Base-by-base conservation (phyloP, 345 rosid species). In the Lepidium aucheri region DNA sequence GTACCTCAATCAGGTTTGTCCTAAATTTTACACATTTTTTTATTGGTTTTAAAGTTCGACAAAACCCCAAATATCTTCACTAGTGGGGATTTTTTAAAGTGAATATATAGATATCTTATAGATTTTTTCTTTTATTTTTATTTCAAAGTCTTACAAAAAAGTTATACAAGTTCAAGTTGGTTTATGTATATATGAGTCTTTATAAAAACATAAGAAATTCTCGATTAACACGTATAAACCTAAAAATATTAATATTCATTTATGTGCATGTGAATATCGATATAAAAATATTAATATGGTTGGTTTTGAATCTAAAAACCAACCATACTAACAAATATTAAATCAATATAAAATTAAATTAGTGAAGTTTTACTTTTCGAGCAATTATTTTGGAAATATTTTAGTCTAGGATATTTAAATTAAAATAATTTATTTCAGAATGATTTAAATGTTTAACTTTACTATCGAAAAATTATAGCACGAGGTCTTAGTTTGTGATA, bases 1-100 rank as follows among this genome's bases (percentile, higher is more conserved):
- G 76, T 68, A 40, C 80, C 90, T 12, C 81, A 79, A 17, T 83
- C 76, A 80, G 97, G 97, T 84, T 72, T 73, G 60, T 34, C 28
- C 30, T 4, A 53, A 35, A 3, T 22, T 36, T 24, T 28, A 28
- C 24, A 38, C 32, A 5, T 28, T 13, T 24, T 53, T 11, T 22
- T 33, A n/a, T 49, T 57, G 20, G 8, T 44, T 59, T 3, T 30
- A 36, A 42, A 22, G n/a, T 63, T 63, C 42, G 11, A 55, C 34
- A 57, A 47, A 34, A 22, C 60, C 33, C 33, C 9, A 58, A 50
- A 41, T 20, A 63, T 14, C 22, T 40, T 36, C 10, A 39, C 45
- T 39, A 55, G 59, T 46, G 44, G 52, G 9, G 17, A 49, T 68
- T 55, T 17, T 57, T 49, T 56, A 45, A n/a, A 28, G 4, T 30